Conservation (phyloP, 257 asterid species). For the Solanum rostratum region DNA sequence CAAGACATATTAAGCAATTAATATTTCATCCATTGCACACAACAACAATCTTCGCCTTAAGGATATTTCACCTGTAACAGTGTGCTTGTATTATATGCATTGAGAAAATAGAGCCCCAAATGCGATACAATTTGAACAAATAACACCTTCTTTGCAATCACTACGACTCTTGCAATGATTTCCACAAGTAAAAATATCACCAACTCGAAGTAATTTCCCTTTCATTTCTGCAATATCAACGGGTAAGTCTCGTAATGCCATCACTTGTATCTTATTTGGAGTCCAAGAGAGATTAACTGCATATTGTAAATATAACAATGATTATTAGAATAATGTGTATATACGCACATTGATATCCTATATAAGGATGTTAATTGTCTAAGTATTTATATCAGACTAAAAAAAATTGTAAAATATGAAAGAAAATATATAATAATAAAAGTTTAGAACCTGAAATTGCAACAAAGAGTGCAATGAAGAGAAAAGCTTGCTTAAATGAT, state of each 20-base stretch:
- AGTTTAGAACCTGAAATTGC: background rate
- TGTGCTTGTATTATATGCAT: background rate
- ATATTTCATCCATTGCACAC: background rate
- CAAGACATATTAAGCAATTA: background rate
- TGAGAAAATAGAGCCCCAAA: background rate
- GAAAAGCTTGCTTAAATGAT: background rate
- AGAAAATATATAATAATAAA: background rate
- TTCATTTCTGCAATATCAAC: background rate
- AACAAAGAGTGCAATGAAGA: background rate
- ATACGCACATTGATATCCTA: background rate
- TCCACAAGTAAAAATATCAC: background rate
- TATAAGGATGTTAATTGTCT: background rate
- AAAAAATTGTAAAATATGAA: background rate
- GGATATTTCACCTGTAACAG: background rate
- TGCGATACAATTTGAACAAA: background rate
- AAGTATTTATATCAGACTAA: background rate
- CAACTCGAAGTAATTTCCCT: background rate
- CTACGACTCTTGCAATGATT: background rate
- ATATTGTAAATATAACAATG: background rate
- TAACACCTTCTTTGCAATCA: background rate
- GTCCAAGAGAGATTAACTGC: background rate
- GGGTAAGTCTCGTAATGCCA: background rate
- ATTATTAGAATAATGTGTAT: too few species aligned
- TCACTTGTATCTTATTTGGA: background rate
- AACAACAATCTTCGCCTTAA: background rate